Percentiles rank a stretch among this genome's conserved stretches.
These are phyloP conservation scores for Draba incana DNA, from an alignment of 345 rosid genomes.

Conservation along the genomic window DNA sequence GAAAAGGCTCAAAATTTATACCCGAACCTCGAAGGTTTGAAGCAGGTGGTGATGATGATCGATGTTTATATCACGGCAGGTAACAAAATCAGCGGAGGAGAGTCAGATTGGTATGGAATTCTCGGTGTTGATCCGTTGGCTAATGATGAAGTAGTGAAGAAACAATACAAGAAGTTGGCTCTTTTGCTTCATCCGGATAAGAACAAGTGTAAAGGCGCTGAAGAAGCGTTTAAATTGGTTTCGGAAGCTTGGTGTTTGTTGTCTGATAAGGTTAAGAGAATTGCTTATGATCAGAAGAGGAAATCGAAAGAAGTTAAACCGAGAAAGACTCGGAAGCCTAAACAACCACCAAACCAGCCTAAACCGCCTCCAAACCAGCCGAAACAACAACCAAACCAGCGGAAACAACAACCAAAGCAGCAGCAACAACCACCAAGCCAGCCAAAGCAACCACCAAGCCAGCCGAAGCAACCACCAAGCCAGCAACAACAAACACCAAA, in stretches of 20 bases:
- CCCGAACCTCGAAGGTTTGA: constrained; percentile 70
- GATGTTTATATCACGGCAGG: constrained; percentile 68
- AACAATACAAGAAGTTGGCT: constrained; percentile 69
- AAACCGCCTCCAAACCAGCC: background rate
- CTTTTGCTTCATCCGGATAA: constrained; percentile 88
- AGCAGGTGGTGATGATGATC: constrained; percentile 59
- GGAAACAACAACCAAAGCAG: background rate
- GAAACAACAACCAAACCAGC: background rate
- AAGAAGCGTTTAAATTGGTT: constrained; percentile 81
- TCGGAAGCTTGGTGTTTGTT: constrained; percentile 74
- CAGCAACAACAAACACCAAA: background rate
- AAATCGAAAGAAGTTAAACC: constrained; percentile 44
- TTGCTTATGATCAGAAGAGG: constrained; percentile 68
- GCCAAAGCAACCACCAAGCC: background rate
- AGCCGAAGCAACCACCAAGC: background rate
- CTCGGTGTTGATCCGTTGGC: constrained; percentile 66
- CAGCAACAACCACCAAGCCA: background rate
- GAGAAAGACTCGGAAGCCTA: constrained; percentile 41
- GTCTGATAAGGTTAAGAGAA: constrained; percentile 71
- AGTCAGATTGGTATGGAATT: constrained; percentile 73
- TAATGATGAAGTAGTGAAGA: constrained; percentile 63
- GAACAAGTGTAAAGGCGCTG: constrained; percentile 78
- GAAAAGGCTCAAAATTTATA: constrained; percentile 71
- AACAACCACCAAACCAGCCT: background rate
- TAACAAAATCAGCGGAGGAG: constrained; percentile 56